Conservation (phyloP, 305 asterid species). For the Solanum hybrid region DNA sequence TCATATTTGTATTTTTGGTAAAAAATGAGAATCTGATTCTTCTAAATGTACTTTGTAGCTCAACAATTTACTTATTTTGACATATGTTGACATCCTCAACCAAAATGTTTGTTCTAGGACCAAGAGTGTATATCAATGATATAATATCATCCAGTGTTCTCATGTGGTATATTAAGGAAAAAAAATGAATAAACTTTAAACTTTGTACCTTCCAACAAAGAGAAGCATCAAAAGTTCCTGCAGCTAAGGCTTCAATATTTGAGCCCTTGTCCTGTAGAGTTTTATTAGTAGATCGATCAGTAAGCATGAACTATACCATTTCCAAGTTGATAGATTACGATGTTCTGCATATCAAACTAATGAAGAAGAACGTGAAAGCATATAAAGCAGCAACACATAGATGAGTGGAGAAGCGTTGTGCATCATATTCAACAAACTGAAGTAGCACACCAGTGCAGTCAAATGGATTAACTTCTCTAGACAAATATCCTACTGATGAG, state of each 20-base stretch:
- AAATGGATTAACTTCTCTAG: not conserved
- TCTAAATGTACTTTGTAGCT: not conserved
- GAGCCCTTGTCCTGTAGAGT: conserved; percentile 47
- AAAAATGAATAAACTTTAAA: not conserved
- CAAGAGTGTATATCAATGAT: not conserved
- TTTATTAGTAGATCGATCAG: not conserved
- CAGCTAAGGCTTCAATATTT: conserved; percentile 41
- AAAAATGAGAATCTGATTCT: not conserved
- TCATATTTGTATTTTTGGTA: not conserved
- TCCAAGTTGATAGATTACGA: not conserved
- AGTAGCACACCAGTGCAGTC: not conserved
- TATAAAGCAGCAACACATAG: not conserved
- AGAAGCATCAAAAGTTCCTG: conserved; percentile 36
- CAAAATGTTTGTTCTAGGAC: not conserved
- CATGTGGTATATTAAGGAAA: not conserved
- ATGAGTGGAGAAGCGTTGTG: not conserved
- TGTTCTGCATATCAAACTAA: not conserved
- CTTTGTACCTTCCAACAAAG: conserved; percentile 50
- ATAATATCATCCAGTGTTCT: not conserved
- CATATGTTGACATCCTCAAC: not conserved
- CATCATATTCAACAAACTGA: not conserved
- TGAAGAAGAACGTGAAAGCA: not conserved
- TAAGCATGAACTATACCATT: not conserved
- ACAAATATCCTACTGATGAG: not conserved
- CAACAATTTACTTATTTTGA: not conserved